These are phyloP conservation scores for Aspergillus flavus DNA, from an alignment of 2,329 filamentous ascomycete species.

Conservation along the genomic window DNA sequence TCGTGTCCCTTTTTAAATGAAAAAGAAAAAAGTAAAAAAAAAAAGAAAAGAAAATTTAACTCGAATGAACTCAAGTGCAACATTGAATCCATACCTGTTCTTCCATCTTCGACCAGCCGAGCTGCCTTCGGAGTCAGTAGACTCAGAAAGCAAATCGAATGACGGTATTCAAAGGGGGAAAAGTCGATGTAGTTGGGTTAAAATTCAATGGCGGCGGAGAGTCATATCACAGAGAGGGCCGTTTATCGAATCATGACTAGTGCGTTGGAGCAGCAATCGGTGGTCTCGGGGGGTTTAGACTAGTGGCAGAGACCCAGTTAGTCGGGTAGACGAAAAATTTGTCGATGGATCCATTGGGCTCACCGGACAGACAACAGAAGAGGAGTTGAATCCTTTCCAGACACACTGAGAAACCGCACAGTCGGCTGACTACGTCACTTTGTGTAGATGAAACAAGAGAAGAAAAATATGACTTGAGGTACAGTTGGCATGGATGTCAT, in stretches of 20 bases:
- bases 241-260: constrained; percentile 14
- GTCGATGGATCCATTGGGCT: constrained; percentile 7
- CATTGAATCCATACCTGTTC: constrained; percentile 41
- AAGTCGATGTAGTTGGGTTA: constrained; percentile 19
- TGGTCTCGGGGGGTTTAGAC: neutral
- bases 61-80: neutral
- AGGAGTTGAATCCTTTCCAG: neutral
- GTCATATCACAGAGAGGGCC: constrained; percentile 26
- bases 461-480: neutral
- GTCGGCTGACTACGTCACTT: neutral
- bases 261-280: constrained; percentile 2
- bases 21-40: constrained; percentile 1
- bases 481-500: constrained; percentile 18
- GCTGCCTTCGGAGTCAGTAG: constrained; percentile 33
- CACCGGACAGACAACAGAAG: neutral
- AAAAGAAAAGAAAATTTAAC: constrained; percentile 11
- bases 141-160: constrained; percentile 27
- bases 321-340: constrained; percentile 15
- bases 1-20: constrained; percentile 2
- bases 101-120: constrained; percentile 48
- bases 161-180: constrained; percentile 15
- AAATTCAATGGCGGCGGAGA: constrained; percentile 26
- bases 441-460: neutral
- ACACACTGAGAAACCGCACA: neutral
- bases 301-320: constrained; percentile 17